These are phyloP conservation scores for Stevia rebaudiana DNA, from an alignment of 140 eudicot species.

Conservation along the genomic window DNA sequence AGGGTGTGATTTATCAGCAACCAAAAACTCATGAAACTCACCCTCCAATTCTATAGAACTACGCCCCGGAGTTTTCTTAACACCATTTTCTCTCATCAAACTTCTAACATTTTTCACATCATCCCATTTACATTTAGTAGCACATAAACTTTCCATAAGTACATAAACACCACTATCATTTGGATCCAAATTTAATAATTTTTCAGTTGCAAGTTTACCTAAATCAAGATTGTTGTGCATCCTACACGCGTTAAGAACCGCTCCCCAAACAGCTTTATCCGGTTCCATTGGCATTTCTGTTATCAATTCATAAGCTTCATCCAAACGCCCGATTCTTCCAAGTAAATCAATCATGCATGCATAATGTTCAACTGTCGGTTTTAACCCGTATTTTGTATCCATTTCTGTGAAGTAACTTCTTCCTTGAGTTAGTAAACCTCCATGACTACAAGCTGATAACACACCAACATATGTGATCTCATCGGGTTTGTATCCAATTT, in stretches of 20 bases:
- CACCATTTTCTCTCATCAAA: slow-evolving; percentile 38
- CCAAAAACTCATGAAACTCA: slow-evolving; percentile 37
- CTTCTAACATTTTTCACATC: slow-evolving; percentile 44
- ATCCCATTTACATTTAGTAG: slow-evolving; percentile 42
- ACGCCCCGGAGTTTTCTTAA: slow-evolving; percentile 43
- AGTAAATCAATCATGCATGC: slow-evolving; percentile 69
- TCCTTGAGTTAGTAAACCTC: slow-evolving; percentile 53
- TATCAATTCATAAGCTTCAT: slow-evolving; percentile 46
- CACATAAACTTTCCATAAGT: slow-evolving; percentile 56
- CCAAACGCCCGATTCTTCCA: slow-evolving; percentile 55
- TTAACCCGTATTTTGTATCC: slow-evolving; percentile 34
- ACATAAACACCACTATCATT: slow-evolving; percentile 44
- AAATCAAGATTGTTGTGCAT: slow-evolving; percentile 44
- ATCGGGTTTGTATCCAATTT: slow-evolving; percentile 45
- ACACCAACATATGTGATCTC: slow-evolving; percentile 60
- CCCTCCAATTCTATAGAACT: slow-evolving; percentile 49
- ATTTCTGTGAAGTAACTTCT: slow-evolving; percentile 41
- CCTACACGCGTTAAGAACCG: slow-evolving; percentile 59
- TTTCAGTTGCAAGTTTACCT: slow-evolving; percentile 55
- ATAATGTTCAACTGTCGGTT: slow-evolving; percentile 48
- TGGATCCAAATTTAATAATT: slow-evolving; percentile 39
- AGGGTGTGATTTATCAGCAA: slow-evolving; percentile 39
- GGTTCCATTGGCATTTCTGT: slow-evolving; percentile 49
- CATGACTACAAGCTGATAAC: slow-evolving; percentile 72
- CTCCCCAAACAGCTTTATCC: slow-evolving; percentile 62